A percentile compares a stretch with the other conserved stretches of the same genome.
Evolutionary conservation across 2,329 filamentous ascomycete species (phyloP).

Genomic region (Diaporthe velutina): DNA sequence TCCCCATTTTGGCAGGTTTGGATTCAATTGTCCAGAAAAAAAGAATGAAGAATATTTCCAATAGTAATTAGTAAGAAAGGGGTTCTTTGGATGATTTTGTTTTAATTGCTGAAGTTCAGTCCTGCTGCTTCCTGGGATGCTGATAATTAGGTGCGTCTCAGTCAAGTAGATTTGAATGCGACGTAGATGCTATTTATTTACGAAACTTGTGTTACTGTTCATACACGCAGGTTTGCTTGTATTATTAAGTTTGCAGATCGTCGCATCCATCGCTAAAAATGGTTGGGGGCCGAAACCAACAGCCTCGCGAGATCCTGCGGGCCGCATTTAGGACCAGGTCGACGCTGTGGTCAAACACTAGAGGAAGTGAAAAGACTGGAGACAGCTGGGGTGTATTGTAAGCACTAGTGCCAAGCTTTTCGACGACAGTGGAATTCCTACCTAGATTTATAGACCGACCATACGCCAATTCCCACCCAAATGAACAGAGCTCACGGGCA

Average conservation of each 20-base stretch:
- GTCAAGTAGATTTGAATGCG: neutral
- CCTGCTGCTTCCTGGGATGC: neutral
- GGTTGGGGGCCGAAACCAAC: neutral
- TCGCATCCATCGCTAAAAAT: constrained; percentile 8
- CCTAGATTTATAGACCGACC: neutral
- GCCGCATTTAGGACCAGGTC: neutral
- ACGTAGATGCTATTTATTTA: neutral
- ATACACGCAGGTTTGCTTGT: too few species aligned
- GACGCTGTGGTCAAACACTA: neutral
- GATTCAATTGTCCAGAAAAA: neutral
- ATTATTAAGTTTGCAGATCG: neutral
- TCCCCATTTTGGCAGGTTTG: neutral
- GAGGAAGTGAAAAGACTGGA: neutral
- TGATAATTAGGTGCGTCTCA: neutral
- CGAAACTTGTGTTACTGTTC: neutral
- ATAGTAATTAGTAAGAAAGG: neutral
- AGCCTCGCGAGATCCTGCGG: neutral
- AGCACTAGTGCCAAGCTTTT: constrained; percentile 8
- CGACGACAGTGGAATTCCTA: neutral
- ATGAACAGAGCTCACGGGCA: neutral
- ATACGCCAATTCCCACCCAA: neutral
- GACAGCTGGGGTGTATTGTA: neutral
- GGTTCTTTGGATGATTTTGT: too few species aligned
- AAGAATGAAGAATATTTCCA: neutral
- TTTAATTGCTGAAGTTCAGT: neutral